Evolutionary conservation across 371 early-diverging fungal genomes (phyloP).

Genomic region (Syncephalastrum sp.): DNA sequence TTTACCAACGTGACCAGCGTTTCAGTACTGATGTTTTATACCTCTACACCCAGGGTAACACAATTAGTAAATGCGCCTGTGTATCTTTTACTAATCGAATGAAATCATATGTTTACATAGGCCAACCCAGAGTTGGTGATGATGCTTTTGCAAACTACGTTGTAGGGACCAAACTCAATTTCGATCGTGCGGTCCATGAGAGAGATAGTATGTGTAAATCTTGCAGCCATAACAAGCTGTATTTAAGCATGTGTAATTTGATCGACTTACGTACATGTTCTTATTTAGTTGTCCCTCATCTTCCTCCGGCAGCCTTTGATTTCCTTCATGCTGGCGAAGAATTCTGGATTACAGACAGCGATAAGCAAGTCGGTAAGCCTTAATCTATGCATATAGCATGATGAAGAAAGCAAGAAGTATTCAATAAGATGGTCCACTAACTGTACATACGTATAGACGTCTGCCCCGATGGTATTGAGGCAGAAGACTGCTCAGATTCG

Average conservation of each 20-base stretch:
- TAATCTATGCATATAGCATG: no score
- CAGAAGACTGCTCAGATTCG: constrained; percentile 11
- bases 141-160: constrained; percentile 21
- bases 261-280: background rate
- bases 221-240: background rate
- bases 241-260: background rate
- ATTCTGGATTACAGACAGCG: constrained; percentile 13
- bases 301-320: constrained; percentile 11
- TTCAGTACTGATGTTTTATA: constrained; percentile 8
- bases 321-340: constrained; percentile 20
- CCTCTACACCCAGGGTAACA: constrained; percentile 13
- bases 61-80: no score
- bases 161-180: constrained; percentile 3
- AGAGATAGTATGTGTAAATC: constrained; percentile 13
- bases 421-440: no score
- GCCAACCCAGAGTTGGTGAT: constrained; percentile 22
- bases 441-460: constrained; percentile 4
- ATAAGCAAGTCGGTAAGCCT: constrained; percentile 12
- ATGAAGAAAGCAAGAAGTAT: background rate
- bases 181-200: constrained; percentile 11
- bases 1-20: constrained; percentile 14
- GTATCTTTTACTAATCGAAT: background rate
- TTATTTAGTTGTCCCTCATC: constrained; percentile 19
- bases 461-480: constrained; percentile 14
- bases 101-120: background rate